These are phyloP conservation scores for Epichloe scottii DNA, from an alignment of 2,329 filamentous ascomycete genomes.

Conservation along the genomic window DNA sequence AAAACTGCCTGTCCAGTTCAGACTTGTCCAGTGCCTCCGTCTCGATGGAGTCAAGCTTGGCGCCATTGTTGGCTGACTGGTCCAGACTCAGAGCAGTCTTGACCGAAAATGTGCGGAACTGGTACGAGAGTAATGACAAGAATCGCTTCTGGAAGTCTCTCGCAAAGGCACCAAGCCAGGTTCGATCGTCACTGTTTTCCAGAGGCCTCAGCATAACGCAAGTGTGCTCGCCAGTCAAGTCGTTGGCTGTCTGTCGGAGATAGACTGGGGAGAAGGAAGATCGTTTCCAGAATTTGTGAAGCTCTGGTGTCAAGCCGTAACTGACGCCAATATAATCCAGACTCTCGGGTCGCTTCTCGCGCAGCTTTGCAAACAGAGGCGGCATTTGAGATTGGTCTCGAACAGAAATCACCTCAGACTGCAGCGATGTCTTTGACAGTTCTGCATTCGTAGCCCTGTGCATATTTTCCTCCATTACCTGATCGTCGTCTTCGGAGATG, in stretches of 20 bases:
- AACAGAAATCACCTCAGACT: slow-evolving; percentile 80
- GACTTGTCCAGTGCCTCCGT: slow-evolving; percentile 51
- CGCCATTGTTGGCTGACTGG: slow-evolving; percentile 66
- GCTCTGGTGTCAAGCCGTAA: slow-evolving; percentile 73
- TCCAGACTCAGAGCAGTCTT: slow-evolving; percentile 75
- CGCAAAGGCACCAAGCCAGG: slow-evolving; percentile 84
- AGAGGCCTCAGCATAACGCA: slow-evolving; percentile 92
- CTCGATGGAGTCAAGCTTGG: slow-evolving; percentile 45
- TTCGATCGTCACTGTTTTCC: slow-evolving; percentile 51
- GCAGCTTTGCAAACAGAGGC: slow-evolving; percentile 78
- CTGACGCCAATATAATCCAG: slow-evolving; percentile 94
- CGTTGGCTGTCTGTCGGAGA: slow-evolving; percentile 86
- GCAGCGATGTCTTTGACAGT: slow-evolving; percentile 59
- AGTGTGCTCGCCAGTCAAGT: slow-evolving; percentile 92
- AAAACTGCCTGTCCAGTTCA: slow-evolving; percentile 66
- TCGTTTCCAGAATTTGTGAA: slow-evolving; percentile 97
- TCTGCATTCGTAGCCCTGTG: slow-evolving; percentile 73
- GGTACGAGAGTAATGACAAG: slow-evolving; percentile 76
- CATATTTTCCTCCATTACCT: slow-evolving; percentile 48
- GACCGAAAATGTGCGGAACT: slow-evolving; percentile 74
- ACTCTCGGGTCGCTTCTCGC: slow-evolving; percentile 64
- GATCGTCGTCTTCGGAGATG: slow-evolving; percentile 57
- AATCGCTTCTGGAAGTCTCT: slow-evolving; percentile 94
- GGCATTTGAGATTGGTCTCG: slow-evolving; percentile 87
- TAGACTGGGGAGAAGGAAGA: slow-evolving; percentile 81